phyloP scores from a whole-genome alignment of 305 asterid genomes.

The Fraxinus velutina region DNA sequence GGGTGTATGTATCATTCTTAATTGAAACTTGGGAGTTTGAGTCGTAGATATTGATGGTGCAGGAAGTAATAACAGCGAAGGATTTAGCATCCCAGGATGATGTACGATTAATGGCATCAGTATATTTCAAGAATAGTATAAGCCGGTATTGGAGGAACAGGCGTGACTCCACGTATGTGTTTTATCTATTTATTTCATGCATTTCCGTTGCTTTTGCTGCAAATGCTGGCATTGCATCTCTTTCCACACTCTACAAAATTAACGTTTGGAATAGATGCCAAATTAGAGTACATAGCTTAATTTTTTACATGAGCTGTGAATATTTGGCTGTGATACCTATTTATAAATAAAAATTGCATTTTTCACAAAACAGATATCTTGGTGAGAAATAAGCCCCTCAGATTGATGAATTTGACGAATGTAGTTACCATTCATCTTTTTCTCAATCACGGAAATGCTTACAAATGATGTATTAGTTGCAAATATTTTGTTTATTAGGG shows the following conservation, averaged over 20 bases:
- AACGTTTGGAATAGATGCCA: not conserved
- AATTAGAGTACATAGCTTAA: not conserved
- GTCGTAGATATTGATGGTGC: slow-evolving; percentile 25
- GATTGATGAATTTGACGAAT: not conserved
- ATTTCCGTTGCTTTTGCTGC: not conserved
- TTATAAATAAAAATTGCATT: not conserved
- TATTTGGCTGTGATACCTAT: not conserved
- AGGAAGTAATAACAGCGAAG: slow-evolving; percentile 85
- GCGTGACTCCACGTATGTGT: slow-evolving; percentile 76
- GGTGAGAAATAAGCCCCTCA: not conserved
- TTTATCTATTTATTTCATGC: slow-evolving; percentile 4
- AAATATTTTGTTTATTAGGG: not conserved
- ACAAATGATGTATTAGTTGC: not conserved
- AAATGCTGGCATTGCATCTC: not conserved
- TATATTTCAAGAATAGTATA: slow-evolving; percentile 81
- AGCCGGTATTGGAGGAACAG: slow-evolving; percentile 85
- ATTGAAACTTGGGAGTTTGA: slow-evolving; percentile 16
- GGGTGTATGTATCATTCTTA: not conserved
- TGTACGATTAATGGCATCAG: slow-evolving; percentile 90
- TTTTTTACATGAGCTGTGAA: not conserved
- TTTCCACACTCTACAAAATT: not conserved
- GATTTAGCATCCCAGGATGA: slow-evolving; percentile 69
- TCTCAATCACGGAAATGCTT: not conserved
- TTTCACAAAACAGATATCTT: not conserved
- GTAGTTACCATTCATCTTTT: not conserved